Base-by-base conservation (phyloP, 768 basidiomycete species). In the Suillus clintonianus region DNA sequence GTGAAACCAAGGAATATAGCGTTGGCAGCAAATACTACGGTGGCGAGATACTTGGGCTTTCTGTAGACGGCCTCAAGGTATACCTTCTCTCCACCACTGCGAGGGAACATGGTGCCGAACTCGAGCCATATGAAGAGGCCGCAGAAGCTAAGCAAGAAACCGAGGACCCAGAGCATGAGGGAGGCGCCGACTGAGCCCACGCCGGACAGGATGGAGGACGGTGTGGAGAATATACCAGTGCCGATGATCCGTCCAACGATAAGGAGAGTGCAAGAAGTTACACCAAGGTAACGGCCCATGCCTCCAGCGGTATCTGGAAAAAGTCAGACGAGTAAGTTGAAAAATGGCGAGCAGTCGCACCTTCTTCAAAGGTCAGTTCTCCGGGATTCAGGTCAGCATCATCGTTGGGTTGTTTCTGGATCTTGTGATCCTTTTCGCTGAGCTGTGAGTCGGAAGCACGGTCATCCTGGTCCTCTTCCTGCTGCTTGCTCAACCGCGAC, bases 181-280 rank as follows among this genome's bases (percentile, higher is more conserved):
- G 85, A 86, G 1, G 86, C 86, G 22, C 86, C 87, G 19, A 87
- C 75, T 7, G 85, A 86, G 14, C 82, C 83, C 0, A 87, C 86
- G 0, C 84, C 83, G 0, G 72, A 77, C 36, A 88, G 79, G 67
- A 88, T 87, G 0, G 83, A 83, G 0, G 85, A 86, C 0, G 86
- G 87, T 0, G 86, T 87, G 1, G 85, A 85, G 74, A 87, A 88
- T 64, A 88, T 87, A n/a, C 86, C 86, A 0, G 86, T 88, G 0
- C 86, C 86, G 65, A 87, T 86, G 62, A 88, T 85, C 30, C 80
- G 79, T 0, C 86, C 86, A 32, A 86, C 80, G 41, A 85, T 86
- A 22, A 86, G 76, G 66, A 86, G 79, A 0, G 85, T 86, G 64
- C 85, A 86, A 50, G 81, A 83, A 62, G 83, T 82, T 2, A 86